Percentiles rank a stretch among this genome's conserved stretches.
phyloP scores from a whole-genome alignment of 352 stramenopile species.

The Phytophthora fragariae region DNA sequence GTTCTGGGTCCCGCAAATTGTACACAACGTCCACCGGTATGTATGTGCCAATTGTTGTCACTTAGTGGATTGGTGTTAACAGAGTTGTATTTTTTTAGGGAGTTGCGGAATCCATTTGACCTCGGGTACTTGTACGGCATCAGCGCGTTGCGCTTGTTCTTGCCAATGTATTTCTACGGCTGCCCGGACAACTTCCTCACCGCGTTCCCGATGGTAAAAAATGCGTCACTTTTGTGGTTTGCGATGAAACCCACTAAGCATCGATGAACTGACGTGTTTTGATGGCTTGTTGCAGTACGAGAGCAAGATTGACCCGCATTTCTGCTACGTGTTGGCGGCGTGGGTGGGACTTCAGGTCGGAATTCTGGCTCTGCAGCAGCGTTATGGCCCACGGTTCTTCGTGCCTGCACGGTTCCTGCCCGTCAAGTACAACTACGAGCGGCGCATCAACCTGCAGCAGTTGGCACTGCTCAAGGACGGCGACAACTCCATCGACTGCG shows the following conservation, averaged over 20 bases:
- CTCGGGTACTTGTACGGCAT: slow-evolving; percentile 96
- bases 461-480: slow-evolving; percentile 74
- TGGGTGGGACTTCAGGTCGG: slow-evolving; percentile 95
- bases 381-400: slow-evolving; percentile 95
- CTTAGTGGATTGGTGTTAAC: background rate
- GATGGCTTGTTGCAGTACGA: slow-evolving; percentile 59
- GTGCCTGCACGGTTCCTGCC: slow-evolving; percentile 95
- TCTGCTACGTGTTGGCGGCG: slow-evolving; percentile 81
- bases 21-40: slow-evolving; percentile 94
- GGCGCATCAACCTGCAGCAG: slow-evolving; percentile 77
- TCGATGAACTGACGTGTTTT: background rate
- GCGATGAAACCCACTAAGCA: background rate
- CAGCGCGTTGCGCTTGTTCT: slow-evolving; percentile 91
- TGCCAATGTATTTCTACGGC: slow-evolving; percentile 97
- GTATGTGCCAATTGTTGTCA: background rate
- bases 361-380: slow-evolving; percentile 93
- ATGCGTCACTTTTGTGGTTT: background rate
- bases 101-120: slow-evolving; percentile 95
- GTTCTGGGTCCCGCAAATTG: slow-evolving; percentile 99
- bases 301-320: slow-evolving; percentile 65
- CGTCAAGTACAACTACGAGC: slow-evolving; percentile 98
- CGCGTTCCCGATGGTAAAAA: slow-evolving; percentile 79
- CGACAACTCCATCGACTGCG: slow-evolving; percentile 78
- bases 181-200: slow-evolving; percentile 94
- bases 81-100: slow-evolving; percentile 38